Base-by-base conservation (phyloP, 2,329 filamentous ascomycete species). In the Arachnopeziza araneosa region DNA sequence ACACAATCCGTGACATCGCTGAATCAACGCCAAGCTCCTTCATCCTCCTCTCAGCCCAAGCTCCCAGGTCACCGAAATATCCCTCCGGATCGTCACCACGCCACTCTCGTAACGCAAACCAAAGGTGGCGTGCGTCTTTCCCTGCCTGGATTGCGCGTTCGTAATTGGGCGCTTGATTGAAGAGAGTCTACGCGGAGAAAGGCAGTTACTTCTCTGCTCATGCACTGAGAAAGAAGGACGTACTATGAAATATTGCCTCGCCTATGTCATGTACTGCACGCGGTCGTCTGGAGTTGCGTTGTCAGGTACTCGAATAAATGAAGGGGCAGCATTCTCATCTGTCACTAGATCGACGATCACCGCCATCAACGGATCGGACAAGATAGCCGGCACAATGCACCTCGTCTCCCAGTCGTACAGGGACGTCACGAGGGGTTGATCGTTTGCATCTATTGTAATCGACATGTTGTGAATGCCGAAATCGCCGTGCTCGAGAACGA, bases 401-500 rank as follows among this genome's bases (percentile, higher is more conserved):
- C 63, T 68, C 26, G 67, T 71, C 60, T 73, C 71, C 58, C 26
- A 60, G 60, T 74, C 70, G 60, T 65, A 72, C 10, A 74, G 54
- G 14, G 69, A 73, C 26, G 70, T 72, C 23, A 73, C 58, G 7
- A 54, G 49, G 14, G 66, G 62, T 49, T 61, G 51, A 22, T 62
- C 61, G 7, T 61, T 55, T 14, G 32, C 56, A 56, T 70, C 64
- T 26, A 61, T 60, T 50, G 55, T 59, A 48, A 69, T 64, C 2
- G 67, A 68, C 66, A 69, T 71, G 53, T 72, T 74, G 58, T 74
- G 69, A 50, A 72, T 69, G 50, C 71, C 57, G 26, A 62, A 58
- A 61, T 74, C 71, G 17, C 71, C 71, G 54, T 74, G 71, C 3
- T 75, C 68, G 23, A 75, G 66, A 55, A 74, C 72, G n/a, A 72